Evolutionary conservation across 139 green algal genomes (phyloP).

Genomic region (Chlamydomonas incerta): DNA sequence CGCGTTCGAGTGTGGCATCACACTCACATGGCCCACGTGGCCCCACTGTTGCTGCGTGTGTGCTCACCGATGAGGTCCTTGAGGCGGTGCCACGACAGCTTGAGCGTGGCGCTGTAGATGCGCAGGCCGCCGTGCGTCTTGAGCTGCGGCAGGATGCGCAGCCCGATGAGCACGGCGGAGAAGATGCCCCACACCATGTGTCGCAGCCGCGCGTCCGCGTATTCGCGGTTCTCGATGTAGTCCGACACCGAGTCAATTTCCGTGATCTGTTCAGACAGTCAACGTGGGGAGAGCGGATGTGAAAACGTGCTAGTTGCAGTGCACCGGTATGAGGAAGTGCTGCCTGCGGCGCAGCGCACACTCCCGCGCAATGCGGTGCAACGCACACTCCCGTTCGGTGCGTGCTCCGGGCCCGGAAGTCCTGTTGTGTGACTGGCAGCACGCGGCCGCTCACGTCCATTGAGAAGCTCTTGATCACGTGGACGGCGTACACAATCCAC

Average conservation of each 20-base stretch:
- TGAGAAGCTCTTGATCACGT: background rate
- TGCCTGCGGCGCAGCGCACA: too few relatives aligned
- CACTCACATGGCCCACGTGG: background rate
- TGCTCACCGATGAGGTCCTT: slow-evolving; percentile 10
- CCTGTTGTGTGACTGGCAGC: too few relatives aligned
- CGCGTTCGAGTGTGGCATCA: too few relatives aligned
- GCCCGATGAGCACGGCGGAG: background rate
- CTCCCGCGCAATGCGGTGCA: too few relatives aligned
- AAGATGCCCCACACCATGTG: slow-evolving; percentile 35
- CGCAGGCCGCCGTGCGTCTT: slow-evolving; percentile 2
- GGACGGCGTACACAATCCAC: background rate
- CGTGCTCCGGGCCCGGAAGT: too few relatives aligned
- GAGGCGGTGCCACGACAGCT: background rate
- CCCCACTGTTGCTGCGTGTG: too few relatives aligned
- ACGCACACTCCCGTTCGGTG: too few relatives aligned
- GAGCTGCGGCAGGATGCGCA: background rate
- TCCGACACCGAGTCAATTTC: background rate
- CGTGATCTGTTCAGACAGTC: background rate
- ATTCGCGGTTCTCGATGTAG: background rate
- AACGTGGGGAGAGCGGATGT: too few relatives aligned
- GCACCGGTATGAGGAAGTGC: too few relatives aligned
- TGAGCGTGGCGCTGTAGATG: slow-evolving; percentile 6
- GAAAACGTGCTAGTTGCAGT: too few relatives aligned
- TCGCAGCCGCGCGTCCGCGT: background rate
- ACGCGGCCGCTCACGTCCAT: background rate